phyloP scores from a whole-genome alignment of 1,139 yeast genomes.

The Dujonia santamariae region DNA sequence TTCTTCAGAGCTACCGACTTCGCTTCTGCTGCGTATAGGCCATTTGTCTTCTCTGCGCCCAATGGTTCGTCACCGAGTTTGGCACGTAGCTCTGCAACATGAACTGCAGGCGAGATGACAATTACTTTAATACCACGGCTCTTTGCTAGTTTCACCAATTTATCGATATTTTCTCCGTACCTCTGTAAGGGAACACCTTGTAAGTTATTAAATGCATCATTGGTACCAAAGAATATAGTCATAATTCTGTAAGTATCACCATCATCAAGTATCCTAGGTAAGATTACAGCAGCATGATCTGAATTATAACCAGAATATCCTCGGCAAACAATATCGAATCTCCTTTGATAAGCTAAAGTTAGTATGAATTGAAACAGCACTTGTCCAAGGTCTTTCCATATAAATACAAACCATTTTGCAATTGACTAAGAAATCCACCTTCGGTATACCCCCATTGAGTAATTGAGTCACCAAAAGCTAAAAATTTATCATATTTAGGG shows the following conservation, averaged over 20 bases:
- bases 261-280: slow-evolving; percentile 44
- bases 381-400: too few relatives aligned
- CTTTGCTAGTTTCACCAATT: slow-evolving; percentile 36
- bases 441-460: slow-evolving; percentile 49
- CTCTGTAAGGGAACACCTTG: slow-evolving; percentile 56
- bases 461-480: slow-evolving; percentile 70
- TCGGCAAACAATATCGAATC: slow-evolving; percentile 54
- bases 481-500: slow-evolving; percentile 42
- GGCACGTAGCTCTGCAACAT: slow-evolving; percentile 28
- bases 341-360: slow-evolving; percentile 38
- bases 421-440: slow-evolving; percentile 14
- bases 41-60: slow-evolving; percentile 31
- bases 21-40: slow-evolving; percentile 50
- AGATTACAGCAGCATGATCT: slow-evolving; percentile 43
- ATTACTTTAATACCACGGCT: slow-evolving; percentile 45
- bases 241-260: slow-evolving; percentile 42
- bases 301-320: slow-evolving; percentile 66
- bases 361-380: slow-evolving; percentile 1
- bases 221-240: slow-evolving; percentile 72
- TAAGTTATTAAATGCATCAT: slow-evolving; percentile 54
- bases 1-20: slow-evolving; percentile 40
- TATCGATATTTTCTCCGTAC: slow-evolving; percentile 44
- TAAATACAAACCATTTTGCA: not conserved
- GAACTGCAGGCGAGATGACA: slow-evolving; percentile 63
- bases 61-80: slow-evolving; percentile 19